phyloP scores from a whole-genome alignment of 352 stramenopile species.

The Pythium phragmitis region DNA sequence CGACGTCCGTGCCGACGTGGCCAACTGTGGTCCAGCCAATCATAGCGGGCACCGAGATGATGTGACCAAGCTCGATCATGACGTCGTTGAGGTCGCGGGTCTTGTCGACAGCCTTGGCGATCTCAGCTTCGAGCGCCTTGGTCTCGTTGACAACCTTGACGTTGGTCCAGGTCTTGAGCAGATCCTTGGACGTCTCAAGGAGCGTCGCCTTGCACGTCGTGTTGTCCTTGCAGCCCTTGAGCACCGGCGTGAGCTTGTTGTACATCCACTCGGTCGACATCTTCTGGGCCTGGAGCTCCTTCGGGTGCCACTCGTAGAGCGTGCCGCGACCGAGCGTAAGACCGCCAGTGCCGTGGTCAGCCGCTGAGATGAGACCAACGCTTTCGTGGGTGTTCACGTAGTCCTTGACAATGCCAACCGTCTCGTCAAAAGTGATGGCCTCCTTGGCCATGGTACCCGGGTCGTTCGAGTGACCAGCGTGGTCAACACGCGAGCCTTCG shows the following conservation, averaged over 20 bases:
- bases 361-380: constrained; percentile 52
- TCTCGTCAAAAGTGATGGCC: constrained; percentile 68
- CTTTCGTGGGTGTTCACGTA: constrained; percentile 49
- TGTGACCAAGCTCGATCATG: constrained; percentile 53
- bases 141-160: constrained; percentile 36
- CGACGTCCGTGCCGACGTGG: constrained; percentile 71
- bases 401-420: constrained; percentile 61
- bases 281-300: constrained; percentile 45
- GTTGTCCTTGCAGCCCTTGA: constrained; percentile 41
- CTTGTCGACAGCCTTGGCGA: constrained; percentile 45
- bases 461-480: constrained; percentile 68
- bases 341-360: constrained; percentile 67
- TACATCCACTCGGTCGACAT: constrained; percentile 65
- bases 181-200: constrained; percentile 36
- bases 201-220: constrained; percentile 47
- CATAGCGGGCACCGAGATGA: constrained; percentile 42
- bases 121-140: constrained; percentile 32
- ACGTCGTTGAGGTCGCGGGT: constrained; percentile 42
- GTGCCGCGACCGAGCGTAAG: constrained; percentile 50
- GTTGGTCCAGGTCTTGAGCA: constrained; percentile 57
- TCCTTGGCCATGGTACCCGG: constrained; percentile 66
- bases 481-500: constrained; percentile 68
- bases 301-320: constrained; percentile 54
- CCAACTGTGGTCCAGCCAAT: constrained; percentile 65
- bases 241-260: constrained; percentile 34